Base-by-base conservation (phyloP, 2,329 filamentous ascomycete genomes). In the Thyridium curvatum region DNA sequence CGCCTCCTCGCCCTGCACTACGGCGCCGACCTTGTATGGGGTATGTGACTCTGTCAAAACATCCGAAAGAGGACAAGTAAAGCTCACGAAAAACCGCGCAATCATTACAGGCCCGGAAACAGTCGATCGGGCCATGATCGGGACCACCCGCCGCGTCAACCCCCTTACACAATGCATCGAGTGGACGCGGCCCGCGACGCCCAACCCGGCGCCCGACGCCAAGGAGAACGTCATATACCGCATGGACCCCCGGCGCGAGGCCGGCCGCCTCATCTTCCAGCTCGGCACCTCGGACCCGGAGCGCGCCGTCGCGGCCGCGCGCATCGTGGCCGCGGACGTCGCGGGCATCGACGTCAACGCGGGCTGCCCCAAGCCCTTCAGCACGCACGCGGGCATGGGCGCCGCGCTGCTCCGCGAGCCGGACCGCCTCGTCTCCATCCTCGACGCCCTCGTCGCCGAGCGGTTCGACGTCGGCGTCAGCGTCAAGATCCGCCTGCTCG, bases 311-410 rank as follows among this genome's bases (percentile, higher is more conserved):
- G 68, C 85, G 58, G 90, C 91, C 1, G 89, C 91, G 3, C 81
- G 81, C 38, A 66, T 96, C 13, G 84, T 98, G 15, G 93, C 90
- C 0, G 75, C 68, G 12, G 88, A 97, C 61, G 93, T 98, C 3
- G 82, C 83, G 1, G 93, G 93, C 43, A 96, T 98, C 51, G 93
- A 97, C 59, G 84, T 98, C 45, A 98, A 98, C 60, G 89, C 93
- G 0, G 93, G 93, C n/a, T 98, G 93, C 57, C 93, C 93, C 1
- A 98, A 98, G 62, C 86, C 91, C 1, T 98, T 98, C 63, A 94
- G 86, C 54, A 95, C 91, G 3, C 77, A 77, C 46, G 89, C 89
- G 43, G 93, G 93, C 35, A 98, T 98, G 93, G 93, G 93, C 35
- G 93, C 93, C 0, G 91, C 90, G 2, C 74, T 98, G 15, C 74